Evolutionary conservation across 768 basidiomycete species (phyloP), one percentile per base, ranked within the genome.

Genomic region (Trametes cinnabarina): DNA sequence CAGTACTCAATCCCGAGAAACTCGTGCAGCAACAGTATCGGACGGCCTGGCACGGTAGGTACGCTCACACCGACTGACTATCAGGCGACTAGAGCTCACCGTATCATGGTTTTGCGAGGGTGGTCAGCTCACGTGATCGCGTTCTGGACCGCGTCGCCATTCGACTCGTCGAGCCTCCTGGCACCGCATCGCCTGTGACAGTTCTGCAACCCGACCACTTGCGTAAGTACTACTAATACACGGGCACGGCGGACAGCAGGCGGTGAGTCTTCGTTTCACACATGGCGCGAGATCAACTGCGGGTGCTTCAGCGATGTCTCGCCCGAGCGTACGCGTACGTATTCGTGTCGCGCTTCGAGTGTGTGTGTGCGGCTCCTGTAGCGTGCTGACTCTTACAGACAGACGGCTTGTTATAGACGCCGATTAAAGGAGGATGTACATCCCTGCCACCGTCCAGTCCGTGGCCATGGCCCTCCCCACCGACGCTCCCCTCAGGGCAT

Each of bases 401-500:
- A 41, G n/a, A n/a, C n/a, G n/a, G n/a, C n/a, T n/a, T n/a, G 11
- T 14, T 42, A 37, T 53, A 61, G 60, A 61, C 55, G 54, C 60
- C 51, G 26, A 56, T 35, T 51, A 60, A 50, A 53, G 43, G 41
- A 51, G 15, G 37, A 61, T 61, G 60, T 61, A 61, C 41, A 41
- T 61, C 46, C 55, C 60, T 22, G 40, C 37, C 20, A 22, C 9
- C 50, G 9, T 32, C 50, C 57, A 28, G 41, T 35, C 52, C 34
- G 32, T 58, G 42, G 22, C 43, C 57, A 41, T 60, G 50, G 20
- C 58, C 23, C 66, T 61, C 59, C 46, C 63, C 37, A 48, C 60
- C 4, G 60, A 63, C 64, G 50, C 32, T 12, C 53, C 63, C 58
- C 61, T 69, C 44, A 37, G 53, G 22, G 48, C 50, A 7, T 32